Evolutionary conservation across 192 early-diverging fungal genomes (phyloP).

Genomic region (Gaertneriomyces sp.): DNA sequence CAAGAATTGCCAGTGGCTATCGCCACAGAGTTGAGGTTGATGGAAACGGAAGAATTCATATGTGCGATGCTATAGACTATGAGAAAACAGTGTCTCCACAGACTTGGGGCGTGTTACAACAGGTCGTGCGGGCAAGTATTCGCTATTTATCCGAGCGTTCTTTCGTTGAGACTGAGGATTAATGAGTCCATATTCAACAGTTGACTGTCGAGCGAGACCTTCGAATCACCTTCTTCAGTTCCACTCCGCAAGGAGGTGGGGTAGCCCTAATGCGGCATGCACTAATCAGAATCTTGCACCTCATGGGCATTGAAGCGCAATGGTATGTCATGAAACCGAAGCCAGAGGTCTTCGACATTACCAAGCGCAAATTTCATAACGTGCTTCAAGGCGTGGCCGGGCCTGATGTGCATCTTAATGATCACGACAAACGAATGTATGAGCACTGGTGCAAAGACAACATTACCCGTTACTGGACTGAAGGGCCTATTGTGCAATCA

Average conservation of each 20-base stretch:
- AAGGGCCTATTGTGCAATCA: constrained; percentile 61
- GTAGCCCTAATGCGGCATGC: constrained; percentile 89
- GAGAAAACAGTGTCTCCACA: constrained; percentile 55
- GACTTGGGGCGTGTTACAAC: constrained; percentile 64
- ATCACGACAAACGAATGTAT: constrained; percentile 59
- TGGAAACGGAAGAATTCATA: constrained; percentile 53
- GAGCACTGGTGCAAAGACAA: constrained; percentile 51
- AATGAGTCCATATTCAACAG: not conserved
- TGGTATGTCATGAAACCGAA: constrained; percentile 79
- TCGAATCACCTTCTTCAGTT: constrained; percentile 70
- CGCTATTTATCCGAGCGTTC: too few species aligned
- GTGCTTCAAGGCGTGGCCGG: constrained; percentile 77
- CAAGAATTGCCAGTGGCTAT: constrained; percentile 63
- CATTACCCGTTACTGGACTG: constrained; percentile 72
- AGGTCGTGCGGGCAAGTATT: constrained; percentile 39
- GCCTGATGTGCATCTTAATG: constrained; percentile 42
- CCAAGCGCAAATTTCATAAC: constrained; percentile 86
- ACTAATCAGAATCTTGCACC: constrained; percentile 62
- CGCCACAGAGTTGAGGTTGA: constrained; percentile 69
- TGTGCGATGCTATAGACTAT: constrained; percentile 65
- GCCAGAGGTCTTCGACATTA: constrained; percentile 82
- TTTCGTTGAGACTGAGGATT: too few species aligned
- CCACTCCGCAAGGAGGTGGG: constrained; percentile 84
- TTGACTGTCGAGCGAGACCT: constrained; percentile 44
- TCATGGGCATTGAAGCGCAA: constrained; percentile 65